These are phyloP conservation scores for Mycena pura DNA, from an alignment of 768 basidiomycete species.

Conservation along the genomic window DNA sequence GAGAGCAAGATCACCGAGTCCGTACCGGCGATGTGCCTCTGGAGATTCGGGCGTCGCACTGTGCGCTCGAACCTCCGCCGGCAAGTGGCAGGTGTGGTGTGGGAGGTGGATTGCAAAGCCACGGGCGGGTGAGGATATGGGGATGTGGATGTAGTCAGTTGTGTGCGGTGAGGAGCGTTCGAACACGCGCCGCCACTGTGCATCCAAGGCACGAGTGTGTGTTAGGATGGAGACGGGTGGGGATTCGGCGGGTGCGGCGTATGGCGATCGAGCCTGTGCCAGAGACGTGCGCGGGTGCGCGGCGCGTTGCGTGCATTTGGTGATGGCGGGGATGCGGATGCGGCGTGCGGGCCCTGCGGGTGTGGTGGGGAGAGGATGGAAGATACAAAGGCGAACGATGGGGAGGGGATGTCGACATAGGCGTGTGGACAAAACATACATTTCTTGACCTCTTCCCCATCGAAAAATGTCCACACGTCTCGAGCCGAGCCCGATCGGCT, in stretches of 20 bases:
- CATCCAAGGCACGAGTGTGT: background rate
- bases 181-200: background rate
- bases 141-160: background rate
- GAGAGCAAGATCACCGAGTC: background rate
- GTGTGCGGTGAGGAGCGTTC: background rate
- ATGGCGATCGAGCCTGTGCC: background rate
- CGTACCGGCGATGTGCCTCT: background rate
- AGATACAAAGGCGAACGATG: background rate
- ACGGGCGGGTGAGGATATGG: background rate
- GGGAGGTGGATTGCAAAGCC: background rate
- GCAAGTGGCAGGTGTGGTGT: background rate
- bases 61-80: background rate
- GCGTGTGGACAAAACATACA: background rate
- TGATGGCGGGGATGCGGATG: background rate
- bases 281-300: background rate
- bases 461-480: background rate
- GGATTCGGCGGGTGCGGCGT: background rate
- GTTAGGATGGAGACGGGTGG: background rate
- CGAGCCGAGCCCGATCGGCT: background rate
- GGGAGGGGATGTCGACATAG: background rate
- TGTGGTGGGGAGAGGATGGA: background rate
- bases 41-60: background rate
- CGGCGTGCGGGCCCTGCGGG: background rate
- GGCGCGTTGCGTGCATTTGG: background rate
- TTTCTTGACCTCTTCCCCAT: background rate